A percentile compares a stretch with the other conserved stretches of the same genome.
Conservation (phyloP, 805 yeast species). For the Maudiozyma turicensis region DNA sequence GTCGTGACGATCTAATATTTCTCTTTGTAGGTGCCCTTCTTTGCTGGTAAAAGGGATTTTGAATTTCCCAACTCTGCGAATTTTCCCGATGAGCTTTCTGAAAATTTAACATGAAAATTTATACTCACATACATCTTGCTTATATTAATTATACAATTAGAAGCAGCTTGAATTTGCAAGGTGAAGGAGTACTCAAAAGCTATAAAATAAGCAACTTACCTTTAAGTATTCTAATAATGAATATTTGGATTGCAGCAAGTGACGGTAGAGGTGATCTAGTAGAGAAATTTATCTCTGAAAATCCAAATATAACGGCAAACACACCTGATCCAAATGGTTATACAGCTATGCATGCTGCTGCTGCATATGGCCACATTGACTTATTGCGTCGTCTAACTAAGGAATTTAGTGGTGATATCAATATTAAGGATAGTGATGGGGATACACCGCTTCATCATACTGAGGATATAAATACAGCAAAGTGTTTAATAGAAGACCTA, state of each 20-base stretch:
- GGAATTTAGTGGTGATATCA: conserved; percentile 65
- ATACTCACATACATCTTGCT: background rate
- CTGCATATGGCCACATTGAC: conserved; percentile 77
- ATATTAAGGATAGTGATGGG: conserved; percentile 78
- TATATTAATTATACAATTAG: background rate
- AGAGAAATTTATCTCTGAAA: conserved; percentile 36
- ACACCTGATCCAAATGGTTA: conserved; percentile 87
- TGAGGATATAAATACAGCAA: conserved; percentile 62
- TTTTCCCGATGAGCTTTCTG: no score
- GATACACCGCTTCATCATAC: conserved; percentile 92
- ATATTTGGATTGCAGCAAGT: conserved; percentile 93
- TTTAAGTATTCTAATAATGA: conserved; percentile 26
- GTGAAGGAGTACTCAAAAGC: background rate
- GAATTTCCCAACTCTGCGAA: no score
- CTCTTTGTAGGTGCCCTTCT: no score
- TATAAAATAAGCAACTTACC: no score
- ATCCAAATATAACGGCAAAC: conserved; percentile 50
- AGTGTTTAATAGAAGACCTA: conserved; percentile 52
- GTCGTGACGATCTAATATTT: no score
- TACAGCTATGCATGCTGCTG: conserved; percentile 96
- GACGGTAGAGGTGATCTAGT: conserved; percentile 64
- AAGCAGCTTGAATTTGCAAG: background rate
- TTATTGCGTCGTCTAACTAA: conserved; percentile 34
- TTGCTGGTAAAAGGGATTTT: no score
- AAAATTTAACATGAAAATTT: no score